Evolutionary conservation across 352 stramenopile genomes (phyloP).

Genomic region (Elongisporangium undulatum): DNA sequence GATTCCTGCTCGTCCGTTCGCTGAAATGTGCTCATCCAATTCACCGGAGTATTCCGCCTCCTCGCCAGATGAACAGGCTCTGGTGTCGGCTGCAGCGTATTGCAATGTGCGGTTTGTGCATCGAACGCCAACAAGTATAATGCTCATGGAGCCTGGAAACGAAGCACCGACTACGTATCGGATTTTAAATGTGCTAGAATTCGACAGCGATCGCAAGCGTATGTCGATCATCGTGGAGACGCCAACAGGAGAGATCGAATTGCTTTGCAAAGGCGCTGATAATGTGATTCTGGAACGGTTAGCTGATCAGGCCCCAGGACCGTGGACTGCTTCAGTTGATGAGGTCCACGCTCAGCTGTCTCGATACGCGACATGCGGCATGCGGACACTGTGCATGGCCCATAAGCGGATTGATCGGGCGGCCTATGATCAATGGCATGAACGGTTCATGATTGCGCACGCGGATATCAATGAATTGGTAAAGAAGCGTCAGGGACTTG

Average conservation of each 20-base stretch:
- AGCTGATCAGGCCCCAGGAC: conserved; percentile 6
- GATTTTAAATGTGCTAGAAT: conserved; percentile 94
- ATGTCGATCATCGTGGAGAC: conserved; percentile 96
- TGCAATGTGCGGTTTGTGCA: conserved; percentile 81
- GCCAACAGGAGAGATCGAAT: conserved; percentile 43
- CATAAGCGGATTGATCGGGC: conserved; percentile 47
- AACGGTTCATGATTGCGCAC: conserved; percentile 44
- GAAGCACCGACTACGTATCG: conserved; percentile 60
- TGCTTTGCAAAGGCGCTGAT: conserved; percentile 80
- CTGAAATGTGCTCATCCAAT: conserved; percentile 74
- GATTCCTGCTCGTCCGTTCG: conserved; percentile 61
- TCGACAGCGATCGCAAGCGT: conserved; percentile 96
- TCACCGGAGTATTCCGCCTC: conserved; percentile 73
- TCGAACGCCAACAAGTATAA: conserved; percentile 53
- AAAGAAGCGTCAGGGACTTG: conserved; percentile 52
- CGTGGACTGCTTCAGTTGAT: conserved; percentile 12
- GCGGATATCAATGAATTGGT: conserved; percentile 69
- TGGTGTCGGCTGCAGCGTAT: conserved; percentile 67
- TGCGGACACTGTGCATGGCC: conserved; percentile 77
- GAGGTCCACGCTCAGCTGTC: conserved; percentile 53
- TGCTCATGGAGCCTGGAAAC: conserved; percentile 42
- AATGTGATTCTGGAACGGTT: conserved; percentile 79
- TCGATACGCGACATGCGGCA: conserved; percentile 58
- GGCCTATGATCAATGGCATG: conserved; percentile 59
- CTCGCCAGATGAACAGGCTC: conserved; percentile 74